Evolutionary conservation across 345 rosid species (phyloP), one percentile per base, ranked within the genome.

Genomic region (Cardiospermum halicacabum): DNA sequence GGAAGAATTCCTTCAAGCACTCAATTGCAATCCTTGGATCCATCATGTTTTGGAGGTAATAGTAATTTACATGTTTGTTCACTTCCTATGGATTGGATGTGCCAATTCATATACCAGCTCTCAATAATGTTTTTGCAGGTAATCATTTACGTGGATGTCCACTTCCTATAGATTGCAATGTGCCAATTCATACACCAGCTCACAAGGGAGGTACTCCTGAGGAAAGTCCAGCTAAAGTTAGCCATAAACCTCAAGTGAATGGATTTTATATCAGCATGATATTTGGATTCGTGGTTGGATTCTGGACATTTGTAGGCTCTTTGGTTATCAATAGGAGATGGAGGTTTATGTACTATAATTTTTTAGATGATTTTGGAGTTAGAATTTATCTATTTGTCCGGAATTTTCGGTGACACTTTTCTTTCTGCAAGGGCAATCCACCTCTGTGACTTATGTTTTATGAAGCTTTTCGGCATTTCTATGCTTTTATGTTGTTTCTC

Each of bases 111-210:
- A 11, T 18, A 53, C 32, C 57, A 0, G 32, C 25, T 13, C 31
- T 3, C 12, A 26, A 22, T n/a, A n/a, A n/a, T n/a, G n/a, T n/a
- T n/a, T n/a, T n/a, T n/a, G n/a, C n/a, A n/a, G n/a, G n/a, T n/a
- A n/a, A n/a, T n/a, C n/a, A n/a, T n/a, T n/a, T n/a, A n/a, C n/a
- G 57, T 7, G 57, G 57, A 26, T 9, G 18, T 53, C 57, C 57
- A 16, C 19, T 53, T 24, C 57, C 34, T 26, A 18, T 4, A 11
- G 10, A 5, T 26, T 53, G 57, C 27, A 13, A 7, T 1, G 34
- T 24, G 32, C 12, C 2, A 53, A 8, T 53, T 11, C 32, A 13
- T 7, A 11, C 28, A 53, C 32, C 57, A 0, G 32, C 25, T 13
- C 31, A 9, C 12, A 26, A 22, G 25, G 57, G 16, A 26, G 25